Evolutionary conservation across 768 basidiomycete species (phyloP).

Genomic region (Tylopilus rubrobrunneus): DNA sequence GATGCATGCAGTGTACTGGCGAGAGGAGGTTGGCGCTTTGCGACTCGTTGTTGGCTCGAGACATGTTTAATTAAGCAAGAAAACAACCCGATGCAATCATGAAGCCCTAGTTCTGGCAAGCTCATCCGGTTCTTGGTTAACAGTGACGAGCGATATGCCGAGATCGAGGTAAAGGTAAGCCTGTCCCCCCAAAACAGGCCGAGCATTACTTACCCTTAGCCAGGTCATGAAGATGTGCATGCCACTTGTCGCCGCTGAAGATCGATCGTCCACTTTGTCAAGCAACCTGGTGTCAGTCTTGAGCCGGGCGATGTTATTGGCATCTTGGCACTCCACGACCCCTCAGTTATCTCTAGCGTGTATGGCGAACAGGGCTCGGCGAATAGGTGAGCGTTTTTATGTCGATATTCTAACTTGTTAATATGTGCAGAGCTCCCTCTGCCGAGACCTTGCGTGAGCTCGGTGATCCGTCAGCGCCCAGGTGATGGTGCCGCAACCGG

Average conservation of each 20-base stretch:
- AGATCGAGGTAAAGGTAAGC: slow-evolving; percentile 74
- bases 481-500: slow-evolving; percentile 90
- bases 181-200: not conserved
- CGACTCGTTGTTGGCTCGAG: slow-evolving; percentile 94
- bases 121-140: slow-evolving; percentile 93
- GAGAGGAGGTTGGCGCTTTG: slow-evolving; percentile 94
- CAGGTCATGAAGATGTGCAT: slow-evolving; percentile 99
- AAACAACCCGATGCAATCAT: slow-evolving; percentile 96
- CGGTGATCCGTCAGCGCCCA: slow-evolving; percentile 89
- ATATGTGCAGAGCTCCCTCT: slow-evolving; percentile 62
- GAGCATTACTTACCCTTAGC: not conserved
- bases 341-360: no score
- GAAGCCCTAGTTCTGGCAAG: slow-evolving; percentile 96
- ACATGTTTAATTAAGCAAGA: slow-evolving; percentile 99
- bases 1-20: slow-evolving; percentile 74
- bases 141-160: slow-evolving; percentile 95
- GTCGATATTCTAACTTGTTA: not conserved
- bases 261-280: slow-evolving; percentile 96
- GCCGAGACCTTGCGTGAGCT: slow-evolving; percentile 87
- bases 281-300: slow-evolving; percentile 95
- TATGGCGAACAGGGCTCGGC: no score
- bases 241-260: slow-evolving; percentile 92
- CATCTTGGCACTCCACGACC: slow-evolving; percentile 89
- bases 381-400: no score
- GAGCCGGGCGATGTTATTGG: slow-evolving; percentile 97